These are phyloP conservation scores for Arxiozyma bovina DNA, from an alignment of 1,139 yeast species.

Conservation along the genomic window DNA sequence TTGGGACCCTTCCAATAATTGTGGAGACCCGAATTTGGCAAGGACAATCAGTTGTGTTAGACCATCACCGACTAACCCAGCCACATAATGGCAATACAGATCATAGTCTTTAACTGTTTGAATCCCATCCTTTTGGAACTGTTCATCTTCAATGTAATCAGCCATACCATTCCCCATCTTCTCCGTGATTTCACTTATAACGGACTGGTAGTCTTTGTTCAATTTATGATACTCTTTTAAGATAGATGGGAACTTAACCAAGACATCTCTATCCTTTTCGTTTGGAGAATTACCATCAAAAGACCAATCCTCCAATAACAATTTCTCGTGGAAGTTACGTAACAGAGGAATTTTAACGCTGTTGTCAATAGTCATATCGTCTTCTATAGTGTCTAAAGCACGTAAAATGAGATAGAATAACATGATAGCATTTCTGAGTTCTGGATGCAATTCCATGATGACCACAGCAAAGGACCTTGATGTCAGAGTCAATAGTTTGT, in stretches of 20 bases:
- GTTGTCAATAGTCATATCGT: constrained; percentile 81
- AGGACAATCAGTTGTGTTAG: constrained; percentile 69
- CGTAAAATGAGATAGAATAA: constrained; percentile 77
- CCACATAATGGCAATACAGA: constrained; percentile 91
- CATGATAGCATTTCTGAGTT: constrained; percentile 71
- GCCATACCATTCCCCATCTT: constrained; percentile 99
- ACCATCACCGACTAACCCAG: constrained; percentile 97
- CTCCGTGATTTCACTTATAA: constrained; percentile 64
- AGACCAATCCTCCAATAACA: constrained; percentile 65
- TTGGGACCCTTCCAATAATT: constrained; percentile 29
- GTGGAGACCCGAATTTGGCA: constrained; percentile 54
- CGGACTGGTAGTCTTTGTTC: constrained; percentile 67
- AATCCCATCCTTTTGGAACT: constrained; percentile 62
- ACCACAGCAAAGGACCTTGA: constrained; percentile 93
- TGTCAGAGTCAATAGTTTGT: constrained; percentile 55
- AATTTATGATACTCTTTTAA: constrained; percentile 64
- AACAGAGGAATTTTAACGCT: constrained; percentile 65
- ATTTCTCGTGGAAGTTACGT: constrained; percentile 55
- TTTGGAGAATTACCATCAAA: constrained; percentile 64
- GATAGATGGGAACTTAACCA: constrained; percentile 64
- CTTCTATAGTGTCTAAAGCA: constrained; percentile 94
- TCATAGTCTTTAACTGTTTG: constrained; percentile 74
- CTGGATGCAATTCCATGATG: constrained; percentile 84
- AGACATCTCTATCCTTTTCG: constrained; percentile 73
- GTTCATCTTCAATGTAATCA: constrained; percentile 71